phyloP scores from a whole-genome alignment of 164 flowering plant species.

The Macadamia integrifolia region DNA sequence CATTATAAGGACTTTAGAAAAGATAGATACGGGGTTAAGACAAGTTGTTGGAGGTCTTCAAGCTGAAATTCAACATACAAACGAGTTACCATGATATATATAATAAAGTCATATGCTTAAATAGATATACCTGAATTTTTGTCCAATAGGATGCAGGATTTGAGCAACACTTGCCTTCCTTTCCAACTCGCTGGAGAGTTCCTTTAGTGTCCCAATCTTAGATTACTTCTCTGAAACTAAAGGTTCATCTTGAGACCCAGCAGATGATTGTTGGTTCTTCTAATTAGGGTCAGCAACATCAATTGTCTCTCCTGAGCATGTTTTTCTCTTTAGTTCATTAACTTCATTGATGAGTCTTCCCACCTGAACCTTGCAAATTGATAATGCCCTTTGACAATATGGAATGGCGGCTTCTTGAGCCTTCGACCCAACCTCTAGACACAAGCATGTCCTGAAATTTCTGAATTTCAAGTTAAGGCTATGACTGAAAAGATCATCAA shows the following conservation, averaged over 20 bases:
- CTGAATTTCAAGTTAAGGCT: too few species aligned
- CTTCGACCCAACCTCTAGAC: slow-evolving; percentile 15
- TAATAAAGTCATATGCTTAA: too few species aligned
- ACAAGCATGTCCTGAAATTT: too few species aligned
- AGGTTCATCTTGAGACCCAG: slow-evolving; percentile 24
- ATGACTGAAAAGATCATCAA: too few species aligned
- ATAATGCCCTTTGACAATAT: slow-evolving; percentile 78
- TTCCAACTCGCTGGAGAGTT: slow-evolving; percentile 63
- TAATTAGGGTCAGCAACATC: slow-evolving; percentile 21
- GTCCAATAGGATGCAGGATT: too few species aligned
- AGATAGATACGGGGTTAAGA: too few species aligned
- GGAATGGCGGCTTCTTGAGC: slow-evolving; percentile 66
- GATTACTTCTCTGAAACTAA: slow-evolving; percentile 40
- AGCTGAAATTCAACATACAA: too few species aligned
- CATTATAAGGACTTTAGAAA: too few species aligned
- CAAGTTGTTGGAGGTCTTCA: too few species aligned
- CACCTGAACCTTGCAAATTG: slow-evolving; percentile 56
- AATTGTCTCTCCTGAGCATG: background rate
- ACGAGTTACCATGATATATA: too few species aligned
- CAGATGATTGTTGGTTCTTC: slow-evolving; percentile 23
- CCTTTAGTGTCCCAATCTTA: slow-evolving; percentile 64
- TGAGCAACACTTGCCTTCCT: slow-evolving; percentile 32
- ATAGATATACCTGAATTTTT: too few species aligned
- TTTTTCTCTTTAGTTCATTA: too few species aligned
- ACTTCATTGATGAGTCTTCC: slow-evolving; percentile 3